A percentile compares a stretch with the other conserved stretches of the same genome.
Conservation (phyloP, 148 eudicot species). For the Persicaria tinctoria region DNA sequence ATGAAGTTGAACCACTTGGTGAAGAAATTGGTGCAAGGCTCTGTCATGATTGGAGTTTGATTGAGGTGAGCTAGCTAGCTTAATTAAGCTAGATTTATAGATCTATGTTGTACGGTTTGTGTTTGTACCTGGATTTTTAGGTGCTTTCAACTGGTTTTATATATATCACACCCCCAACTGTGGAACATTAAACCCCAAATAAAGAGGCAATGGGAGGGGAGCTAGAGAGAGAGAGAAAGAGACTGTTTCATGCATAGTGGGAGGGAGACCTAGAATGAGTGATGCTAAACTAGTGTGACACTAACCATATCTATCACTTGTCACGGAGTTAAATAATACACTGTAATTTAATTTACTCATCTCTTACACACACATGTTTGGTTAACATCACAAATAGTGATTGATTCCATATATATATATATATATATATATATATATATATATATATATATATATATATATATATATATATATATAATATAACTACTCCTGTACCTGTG, state of each 20-base stretch:
- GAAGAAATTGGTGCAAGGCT: constrained; percentile 4
- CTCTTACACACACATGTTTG: too few species aligned
- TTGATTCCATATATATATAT: too few species aligned
- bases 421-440: too few species aligned
- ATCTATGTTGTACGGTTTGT: neutral
- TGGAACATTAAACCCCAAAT: neutral
- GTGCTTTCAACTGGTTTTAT: neutral
- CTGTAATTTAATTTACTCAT: neutral
- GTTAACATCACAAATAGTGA: too few species aligned
- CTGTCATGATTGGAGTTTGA: neutral
- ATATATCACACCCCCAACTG: too few species aligned
- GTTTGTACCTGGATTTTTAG: neutral
- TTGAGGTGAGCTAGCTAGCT: neutral
- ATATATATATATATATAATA: too few species aligned
- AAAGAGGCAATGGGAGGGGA: neutral
- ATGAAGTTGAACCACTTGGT: constrained; percentile 7
- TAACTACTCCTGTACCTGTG: too few species aligned
- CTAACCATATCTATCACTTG: neutral
- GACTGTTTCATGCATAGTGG: neutral
- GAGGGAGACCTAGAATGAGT: neutral
- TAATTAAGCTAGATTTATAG: neutral
- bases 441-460: too few species aligned
- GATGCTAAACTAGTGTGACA: neutral
- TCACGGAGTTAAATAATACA: neutral
- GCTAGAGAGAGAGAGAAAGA: neutral